These are phyloP conservation scores for Backusella sp. DNA, from an alignment of 192 early-diverging fungal species.

Conservation along the genomic window DNA sequence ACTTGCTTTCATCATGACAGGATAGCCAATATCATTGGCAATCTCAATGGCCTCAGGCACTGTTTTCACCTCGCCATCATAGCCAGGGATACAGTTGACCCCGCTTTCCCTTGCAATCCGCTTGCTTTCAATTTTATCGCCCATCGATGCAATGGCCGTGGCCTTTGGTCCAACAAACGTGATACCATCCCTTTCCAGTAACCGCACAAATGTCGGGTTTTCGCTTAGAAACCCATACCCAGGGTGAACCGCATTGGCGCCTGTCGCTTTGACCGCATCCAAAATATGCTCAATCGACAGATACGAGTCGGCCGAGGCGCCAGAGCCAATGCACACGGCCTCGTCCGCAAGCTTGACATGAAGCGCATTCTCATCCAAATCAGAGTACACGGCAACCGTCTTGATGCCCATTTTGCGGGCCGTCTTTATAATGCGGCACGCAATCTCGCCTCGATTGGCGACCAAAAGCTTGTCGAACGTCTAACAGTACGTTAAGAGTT, in stretches of 20 bases:
- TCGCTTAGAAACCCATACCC: conserved; percentile 97
- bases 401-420: conserved; percentile 93
- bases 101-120: conserved; percentile 69
- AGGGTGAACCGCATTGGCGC: conserved; percentile 92
- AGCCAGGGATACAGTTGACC: conserved; percentile 85
- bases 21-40: conserved; percentile 67
- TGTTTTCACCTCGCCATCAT: conserved; percentile 74
- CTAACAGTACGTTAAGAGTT: conserved; percentile 19
- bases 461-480: conserved; percentile 92
- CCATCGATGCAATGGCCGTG: conserved; percentile 72
- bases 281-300: conserved; percentile 80
- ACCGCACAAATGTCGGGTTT: conserved; percentile 79
- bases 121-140: conserved; percentile 82
- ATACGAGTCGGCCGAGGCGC: conserved; percentile 79
- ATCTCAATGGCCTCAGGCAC: conserved; percentile 75
- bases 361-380: conserved; percentile 82
- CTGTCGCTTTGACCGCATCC: conserved; percentile 68
- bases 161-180: conserved; percentile 72
- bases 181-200: conserved; percentile 69
- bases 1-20: conserved; percentile 84
- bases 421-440: conserved; percentile 87
- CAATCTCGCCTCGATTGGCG: conserved; percentile 97
- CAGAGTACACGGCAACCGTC: conserved; percentile 93
- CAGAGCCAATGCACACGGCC: conserved; percentile 79
- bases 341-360: conserved; percentile 91